These are phyloP conservation scores for Amauroascus verrucosus DNA, from an alignment of 2,329 filamentous ascomycete genomes.

Conservation along the genomic window DNA sequence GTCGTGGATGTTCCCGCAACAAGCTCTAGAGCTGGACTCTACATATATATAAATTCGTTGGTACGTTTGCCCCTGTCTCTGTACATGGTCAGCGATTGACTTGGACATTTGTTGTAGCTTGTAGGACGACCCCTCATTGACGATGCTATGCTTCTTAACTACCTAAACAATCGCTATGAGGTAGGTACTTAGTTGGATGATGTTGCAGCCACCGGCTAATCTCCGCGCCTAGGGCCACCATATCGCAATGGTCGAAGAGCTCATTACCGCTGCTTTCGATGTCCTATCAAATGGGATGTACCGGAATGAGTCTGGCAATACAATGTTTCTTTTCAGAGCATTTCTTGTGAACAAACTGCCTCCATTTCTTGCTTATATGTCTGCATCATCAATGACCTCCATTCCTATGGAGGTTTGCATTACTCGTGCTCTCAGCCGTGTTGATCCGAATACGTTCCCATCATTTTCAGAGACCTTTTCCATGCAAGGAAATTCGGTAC, in stretches of 20 bases:
- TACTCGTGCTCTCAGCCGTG: constrained; percentile 52
- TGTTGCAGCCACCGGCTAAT: not conserved
- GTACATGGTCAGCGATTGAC: constrained; percentile 24
- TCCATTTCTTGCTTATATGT: constrained; percentile 48
- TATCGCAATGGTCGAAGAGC: constrained; percentile 65
- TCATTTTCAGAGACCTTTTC: constrained; percentile 56
- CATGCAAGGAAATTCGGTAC: constrained; percentile 47
- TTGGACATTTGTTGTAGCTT: constrained; percentile 53
- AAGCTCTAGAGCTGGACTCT: constrained; percentile 71
- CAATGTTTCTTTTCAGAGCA: constrained; percentile 65
- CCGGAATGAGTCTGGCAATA: constrained; percentile 50
- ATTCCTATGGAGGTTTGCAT: constrained; percentile 55
- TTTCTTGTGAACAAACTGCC: constrained; percentile 72
- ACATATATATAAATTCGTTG: constrained; percentile 72
- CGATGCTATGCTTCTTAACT: constrained; percentile 65
- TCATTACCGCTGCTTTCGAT: constrained; percentile 83
- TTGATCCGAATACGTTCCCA: constrained; percentile 54
- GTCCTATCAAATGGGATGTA: constrained; percentile 79
- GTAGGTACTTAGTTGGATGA: constrained; percentile 36
- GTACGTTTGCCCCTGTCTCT: constrained; percentile 39
- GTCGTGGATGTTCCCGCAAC: constrained; percentile 58
- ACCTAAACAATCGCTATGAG: constrained; percentile 75
- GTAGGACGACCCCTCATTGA: constrained; percentile 74
- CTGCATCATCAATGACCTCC: constrained; percentile 47
- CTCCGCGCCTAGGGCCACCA: constrained; percentile 53